These are phyloP conservation scores for Rubia balearica DNA, from an alignment of 305 asterid species.

Conservation along the genomic window DNA sequence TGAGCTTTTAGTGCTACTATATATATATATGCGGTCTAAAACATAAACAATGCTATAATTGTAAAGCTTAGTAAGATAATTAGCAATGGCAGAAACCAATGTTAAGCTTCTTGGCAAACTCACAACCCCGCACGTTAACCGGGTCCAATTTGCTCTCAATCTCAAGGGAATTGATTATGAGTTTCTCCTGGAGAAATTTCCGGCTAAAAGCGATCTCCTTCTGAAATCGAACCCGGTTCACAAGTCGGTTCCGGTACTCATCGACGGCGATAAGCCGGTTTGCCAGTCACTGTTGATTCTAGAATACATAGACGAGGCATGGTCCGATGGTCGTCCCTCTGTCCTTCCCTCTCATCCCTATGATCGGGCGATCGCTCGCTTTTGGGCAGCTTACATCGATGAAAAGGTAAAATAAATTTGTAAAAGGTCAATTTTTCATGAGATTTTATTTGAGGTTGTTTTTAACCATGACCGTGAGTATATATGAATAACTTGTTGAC, in stretches of 20 bases:
- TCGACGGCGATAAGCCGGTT: not conserved
- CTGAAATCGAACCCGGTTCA: not conserved
- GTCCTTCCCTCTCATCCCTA: not conserved
- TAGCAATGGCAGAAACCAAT: not conserved
- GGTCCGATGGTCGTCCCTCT: not conserved
- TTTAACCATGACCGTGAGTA: too few species aligned
- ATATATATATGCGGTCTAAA: too few species aligned
- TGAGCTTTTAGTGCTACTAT: too few species aligned
- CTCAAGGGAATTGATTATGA: not conserved
- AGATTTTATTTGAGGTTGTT: too few species aligned
- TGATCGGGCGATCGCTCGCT: not conserved
- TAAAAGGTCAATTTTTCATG: not conserved
- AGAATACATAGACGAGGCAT: not conserved
- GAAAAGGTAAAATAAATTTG: not conserved
- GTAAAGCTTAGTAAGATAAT: too few species aligned
- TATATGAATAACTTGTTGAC: too few species aligned
- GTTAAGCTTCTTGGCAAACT: not conserved
- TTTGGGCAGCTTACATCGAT: not conserved
- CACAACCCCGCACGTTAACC: not conserved
- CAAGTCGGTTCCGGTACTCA: not conserved
- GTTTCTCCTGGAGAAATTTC: too few species aligned
- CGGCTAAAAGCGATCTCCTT: not conserved
- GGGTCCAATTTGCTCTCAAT: not conserved
- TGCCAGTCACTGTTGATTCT: not conserved
- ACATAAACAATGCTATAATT: too few species aligned